A percentile compares a stretch with the other conserved stretches of the same genome.
phyloP scores from a whole-genome alignment of 225 moss, liverwort and hornwort genomes.

The Climacium dendroides region DNA sequence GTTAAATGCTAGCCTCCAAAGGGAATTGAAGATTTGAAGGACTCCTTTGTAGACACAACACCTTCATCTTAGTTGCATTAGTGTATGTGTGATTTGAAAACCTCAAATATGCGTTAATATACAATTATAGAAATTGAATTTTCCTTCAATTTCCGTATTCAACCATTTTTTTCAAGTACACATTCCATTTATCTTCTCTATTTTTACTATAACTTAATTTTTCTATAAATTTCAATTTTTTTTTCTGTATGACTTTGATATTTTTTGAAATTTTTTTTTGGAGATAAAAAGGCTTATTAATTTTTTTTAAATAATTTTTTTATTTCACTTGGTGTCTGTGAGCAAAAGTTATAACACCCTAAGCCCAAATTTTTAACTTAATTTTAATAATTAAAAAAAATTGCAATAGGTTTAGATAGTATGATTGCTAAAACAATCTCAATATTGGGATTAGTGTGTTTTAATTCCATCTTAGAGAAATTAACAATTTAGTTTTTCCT shows the following conservation, averaged over 20 bases:
- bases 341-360: too few relatives aligned
- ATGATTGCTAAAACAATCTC: neutral
- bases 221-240: neutral
- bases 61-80: neutral
- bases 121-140: too few relatives aligned
- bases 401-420: too few relatives aligned
- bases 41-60: neutral
- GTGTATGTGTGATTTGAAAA: too few relatives aligned
- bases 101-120: too few relatives aligned
- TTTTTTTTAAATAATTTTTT: too few relatives aligned
- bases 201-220: neutral
- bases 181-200: fast-evolving
- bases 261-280: neutral
- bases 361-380: neutral
- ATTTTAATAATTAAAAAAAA: too few relatives aligned
- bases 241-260: fast-evolving
- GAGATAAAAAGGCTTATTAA: neutral
- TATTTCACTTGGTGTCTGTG: fast-evolving
- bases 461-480: too few relatives aligned
- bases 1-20: neutral
- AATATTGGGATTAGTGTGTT: fast-evolving
- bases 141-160: fast-evolving
- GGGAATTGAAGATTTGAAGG: neutral
- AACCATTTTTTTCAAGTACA: neutral
- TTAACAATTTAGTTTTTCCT: too few relatives aligned